Evolutionary conservation across 2,329 filamentous ascomycete genomes (phyloP).

Genomic region (Rachicladosporium sp.): DNA sequence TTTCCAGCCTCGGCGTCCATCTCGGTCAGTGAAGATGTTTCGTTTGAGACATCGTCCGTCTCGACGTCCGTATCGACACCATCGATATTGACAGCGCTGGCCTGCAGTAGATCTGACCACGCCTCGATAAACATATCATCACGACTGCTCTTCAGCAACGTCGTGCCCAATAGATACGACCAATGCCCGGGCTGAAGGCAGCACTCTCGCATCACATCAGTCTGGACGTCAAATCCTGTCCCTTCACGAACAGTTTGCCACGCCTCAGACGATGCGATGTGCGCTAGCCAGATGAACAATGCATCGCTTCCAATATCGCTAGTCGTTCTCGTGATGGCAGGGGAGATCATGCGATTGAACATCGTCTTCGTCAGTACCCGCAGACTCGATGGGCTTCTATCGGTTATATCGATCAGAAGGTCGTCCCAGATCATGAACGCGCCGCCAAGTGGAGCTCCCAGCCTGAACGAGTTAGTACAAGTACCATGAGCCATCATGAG

Average conservation of each 20-base stretch:
- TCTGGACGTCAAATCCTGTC: slow-evolving; percentile 3
- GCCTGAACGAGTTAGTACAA: slow-evolving; percentile 7
- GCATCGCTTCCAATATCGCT: slow-evolving; percentile 26
- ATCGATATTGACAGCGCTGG: slow-evolving; percentile 10
- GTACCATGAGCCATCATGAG: background rate
- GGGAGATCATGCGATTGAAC: slow-evolving; percentile 22
- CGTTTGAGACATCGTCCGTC: background rate
- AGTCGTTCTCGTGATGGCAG: slow-evolving; percentile 11
- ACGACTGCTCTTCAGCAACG: slow-evolving; percentile 15
- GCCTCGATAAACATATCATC: slow-evolving; percentile 14
- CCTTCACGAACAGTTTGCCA: slow-evolving; percentile 2
- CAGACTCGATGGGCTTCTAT: slow-evolving; percentile 24
- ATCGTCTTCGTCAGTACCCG: slow-evolving; percentile 28
- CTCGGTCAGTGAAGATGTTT: background rate
- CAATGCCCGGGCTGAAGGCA: slow-evolving; percentile 27
- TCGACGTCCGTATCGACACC: background rate
- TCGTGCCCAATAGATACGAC: slow-evolving; percentile 25
- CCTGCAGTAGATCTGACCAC: slow-evolving; percentile 25
- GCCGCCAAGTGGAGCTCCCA: slow-evolving; percentile 27
- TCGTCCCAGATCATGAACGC: slow-evolving; percentile 35
- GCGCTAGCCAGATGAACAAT: slow-evolving; percentile 37
- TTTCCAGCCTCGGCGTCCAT: slow-evolving; percentile 2
- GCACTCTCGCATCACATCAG: slow-evolving; percentile 19
- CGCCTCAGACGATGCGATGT: slow-evolving; percentile 26
- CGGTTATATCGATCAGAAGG: slow-evolving; percentile 26